These are phyloP conservation scores for Tephrocybe sp. DNA, from an alignment of 768 basidiomycete genomes.

Conservation along the genomic window DNA sequence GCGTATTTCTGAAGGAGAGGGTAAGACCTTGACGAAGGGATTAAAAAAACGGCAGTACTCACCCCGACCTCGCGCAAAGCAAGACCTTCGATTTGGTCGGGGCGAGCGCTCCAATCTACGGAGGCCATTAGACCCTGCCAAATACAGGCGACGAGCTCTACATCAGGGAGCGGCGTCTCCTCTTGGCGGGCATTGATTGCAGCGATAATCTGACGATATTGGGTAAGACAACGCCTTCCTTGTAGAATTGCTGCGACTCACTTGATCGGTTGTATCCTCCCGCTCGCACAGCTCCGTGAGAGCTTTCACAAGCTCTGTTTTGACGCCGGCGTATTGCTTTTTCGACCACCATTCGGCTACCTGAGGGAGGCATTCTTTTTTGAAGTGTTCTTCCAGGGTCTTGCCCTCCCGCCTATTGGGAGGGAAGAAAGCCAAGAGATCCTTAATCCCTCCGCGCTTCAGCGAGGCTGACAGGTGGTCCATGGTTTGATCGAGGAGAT, in stretches of 20 bases:
- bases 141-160: constrained; percentile 83
- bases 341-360: constrained; percentile 96
- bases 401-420: constrained; percentile 74
- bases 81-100: constrained; percentile 90
- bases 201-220: constrained; percentile 60
- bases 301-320: constrained; percentile 70
- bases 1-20: constrained; percentile 65
- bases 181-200: constrained; percentile 72
- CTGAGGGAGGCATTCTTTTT: constrained; percentile 69
- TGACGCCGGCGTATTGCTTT: constrained; percentile 81
- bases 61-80: constrained; percentile 89
- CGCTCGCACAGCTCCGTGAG: constrained; percentile 70
- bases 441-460: constrained; percentile 82
- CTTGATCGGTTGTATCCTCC: constrained; percentile 69
- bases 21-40: neutral
- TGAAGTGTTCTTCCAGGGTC: constrained; percentile 85
- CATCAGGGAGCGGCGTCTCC: constrained; percentile 81
- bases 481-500: constrained; percentile 80
- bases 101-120: constrained; percentile 85
- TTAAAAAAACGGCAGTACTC: constrained; percentile 26
- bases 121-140: constrained; percentile 91
- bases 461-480: constrained; percentile 85
- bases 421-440: constrained; percentile 88
- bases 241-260: constrained; percentile 30
- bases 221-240: neutral